phyloP scores from a whole-genome alignment of 192 early-diverging fungal species.

The Fimicolochytrium jonesii region DNA sequence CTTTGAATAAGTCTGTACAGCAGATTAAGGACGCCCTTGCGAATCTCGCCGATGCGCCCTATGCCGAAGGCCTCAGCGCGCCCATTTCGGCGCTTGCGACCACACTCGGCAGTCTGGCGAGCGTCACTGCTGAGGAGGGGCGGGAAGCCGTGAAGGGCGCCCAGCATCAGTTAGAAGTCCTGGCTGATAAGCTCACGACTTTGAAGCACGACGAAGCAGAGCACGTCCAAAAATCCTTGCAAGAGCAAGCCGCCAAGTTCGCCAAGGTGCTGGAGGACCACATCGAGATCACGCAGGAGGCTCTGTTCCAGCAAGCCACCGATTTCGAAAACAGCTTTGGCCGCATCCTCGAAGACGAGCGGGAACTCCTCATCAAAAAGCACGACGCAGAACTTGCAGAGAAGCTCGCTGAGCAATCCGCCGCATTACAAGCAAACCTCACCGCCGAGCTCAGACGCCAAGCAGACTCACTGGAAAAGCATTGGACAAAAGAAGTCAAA shows the following conservation, averaged over 20 bases:
- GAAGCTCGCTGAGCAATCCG: constrained; percentile 32
- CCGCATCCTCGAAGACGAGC: constrained; percentile 40
- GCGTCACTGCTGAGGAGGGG: neutral
- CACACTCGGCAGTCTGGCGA: constrained; percentile 6
- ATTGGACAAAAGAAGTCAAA: constrained; percentile 73
- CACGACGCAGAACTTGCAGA: constrained; percentile 43
- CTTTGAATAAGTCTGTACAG: neutral
- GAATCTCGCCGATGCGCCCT: neutral
- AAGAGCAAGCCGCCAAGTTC: constrained; percentile 44
- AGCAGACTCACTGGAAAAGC: constrained; percentile 61
- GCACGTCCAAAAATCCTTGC: constrained; percentile 39
- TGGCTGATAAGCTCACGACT: constrained; percentile 8
- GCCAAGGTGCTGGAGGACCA: constrained; percentile 43
- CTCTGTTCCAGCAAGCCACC: constrained; percentile 56
- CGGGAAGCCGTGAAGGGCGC: constrained; percentile 11
- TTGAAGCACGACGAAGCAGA: constrained; percentile 28
- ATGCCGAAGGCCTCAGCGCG: neutral
- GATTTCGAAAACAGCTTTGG: constrained; percentile 43
- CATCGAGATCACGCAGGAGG: constrained; percentile 43
- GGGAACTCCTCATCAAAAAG: constrained; percentile 44
- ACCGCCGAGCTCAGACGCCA: constrained; percentile 61
- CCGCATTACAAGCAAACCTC: constrained; percentile 48
- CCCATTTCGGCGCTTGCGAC: constrained; percentile 5
- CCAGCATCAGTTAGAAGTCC: constrained; percentile 5
- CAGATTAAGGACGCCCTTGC: neutral